A percentile compares a stretch with the other conserved stretches of the same genome.
These are phyloP conservation scores for Neocatenulostroma microsporum DNA, from an alignment of 2,329 filamentous ascomycete genomes.

Conservation along the genomic window DNA sequence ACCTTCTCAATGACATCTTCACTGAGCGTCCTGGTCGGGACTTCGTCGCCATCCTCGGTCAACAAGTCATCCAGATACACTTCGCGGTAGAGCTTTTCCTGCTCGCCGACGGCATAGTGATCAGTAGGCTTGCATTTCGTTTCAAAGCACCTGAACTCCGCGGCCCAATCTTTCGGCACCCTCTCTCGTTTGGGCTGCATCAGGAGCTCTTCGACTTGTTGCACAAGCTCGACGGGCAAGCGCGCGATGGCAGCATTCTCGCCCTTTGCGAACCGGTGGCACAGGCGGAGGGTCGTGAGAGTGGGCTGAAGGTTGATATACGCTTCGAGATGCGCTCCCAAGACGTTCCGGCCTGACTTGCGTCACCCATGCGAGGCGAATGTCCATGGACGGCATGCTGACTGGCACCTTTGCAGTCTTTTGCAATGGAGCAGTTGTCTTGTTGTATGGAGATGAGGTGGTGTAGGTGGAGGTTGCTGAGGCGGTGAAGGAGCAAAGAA, in stretches of 20 bases:
- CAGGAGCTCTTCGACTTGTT: neutral
- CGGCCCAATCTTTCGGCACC: neutral
- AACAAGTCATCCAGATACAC: too few relatives aligned
- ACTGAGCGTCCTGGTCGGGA: neutral
- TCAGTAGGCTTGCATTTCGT: too few relatives aligned
- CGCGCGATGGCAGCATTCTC: neutral
- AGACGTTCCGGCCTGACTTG: slow-evolving; percentile 4
- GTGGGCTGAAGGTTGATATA: neutral
- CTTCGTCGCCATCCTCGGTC: neutral
- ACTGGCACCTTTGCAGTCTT: too few relatives aligned
- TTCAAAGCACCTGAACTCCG: slow-evolving; percentile 4
- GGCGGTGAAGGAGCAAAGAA: too few relatives aligned
- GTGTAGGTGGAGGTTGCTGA: too few relatives aligned
- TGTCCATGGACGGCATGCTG: slow-evolving; percentile 2
- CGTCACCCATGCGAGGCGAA: slow-evolving; percentile 7
- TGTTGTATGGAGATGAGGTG: too few relatives aligned
- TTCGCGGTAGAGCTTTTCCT: too few relatives aligned
- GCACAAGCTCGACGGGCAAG: slow-evolving; percentile 5
- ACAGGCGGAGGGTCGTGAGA: slow-evolving; percentile 3
- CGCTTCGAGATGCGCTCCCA: slow-evolving; percentile 11
- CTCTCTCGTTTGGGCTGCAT: slow-evolving; percentile 1
- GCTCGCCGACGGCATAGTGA: too few relatives aligned
- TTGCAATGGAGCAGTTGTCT: too few relatives aligned
- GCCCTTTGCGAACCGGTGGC: slow-evolving; percentile 4
- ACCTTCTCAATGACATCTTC: neutral